Evolutionary conservation across 768 basidiomycete genomes (phyloP), one percentile per base, ranked within the genome.

Genomic region (Suillus paluster): DNA sequence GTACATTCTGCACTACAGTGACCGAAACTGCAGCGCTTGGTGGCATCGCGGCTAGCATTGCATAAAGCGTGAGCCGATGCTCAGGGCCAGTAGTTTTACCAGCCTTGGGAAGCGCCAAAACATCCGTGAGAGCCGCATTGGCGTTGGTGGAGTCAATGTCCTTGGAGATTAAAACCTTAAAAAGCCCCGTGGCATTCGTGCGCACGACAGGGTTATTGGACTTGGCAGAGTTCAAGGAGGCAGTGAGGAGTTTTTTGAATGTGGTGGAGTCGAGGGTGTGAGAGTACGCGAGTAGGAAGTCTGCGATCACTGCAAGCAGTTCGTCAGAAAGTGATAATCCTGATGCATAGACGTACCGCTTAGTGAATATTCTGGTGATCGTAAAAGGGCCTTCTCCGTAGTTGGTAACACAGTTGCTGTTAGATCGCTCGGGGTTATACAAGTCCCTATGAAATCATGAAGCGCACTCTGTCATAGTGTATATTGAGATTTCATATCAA

Each of bases 71-170:
- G 5, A 87, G 73, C 19, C 96, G 87, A 71, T 99, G 95, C 60
- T 97, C 97, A 2, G 91, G 84, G 2, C 94, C 94, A 1, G 88
- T 78, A 0, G 95, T 92, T 79, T 97, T 99, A 23, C 94, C 91
- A 0, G 88, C 74, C 67, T 90, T 88, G 2, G 94, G 91, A 0
- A 94, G 80, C n/a, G 79, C 77, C 11, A 95, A 77, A 5, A 95
- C 73, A 64, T 97, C 94, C 10, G 79, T 79, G 2, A 88, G 81
- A 12, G 86, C 81, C 1, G 79, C 63, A 7, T 80, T 77, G 11
- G 80, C 67, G 25, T 83, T 78, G 5, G 78, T 76, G 14, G 79
- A 64, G 9, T 77, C 68, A 4, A 73, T 68, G 11, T 77, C 71
- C 33, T 75, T 73, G 15, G 70, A 65, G 10, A 76, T 65, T 45